Percentiles rank a stretch among this genome's conserved stretches.
These are phyloP conservation scores for Physaria fendleri DNA, from an alignment of 345 rosid species.

Conservation along the genomic window DNA sequence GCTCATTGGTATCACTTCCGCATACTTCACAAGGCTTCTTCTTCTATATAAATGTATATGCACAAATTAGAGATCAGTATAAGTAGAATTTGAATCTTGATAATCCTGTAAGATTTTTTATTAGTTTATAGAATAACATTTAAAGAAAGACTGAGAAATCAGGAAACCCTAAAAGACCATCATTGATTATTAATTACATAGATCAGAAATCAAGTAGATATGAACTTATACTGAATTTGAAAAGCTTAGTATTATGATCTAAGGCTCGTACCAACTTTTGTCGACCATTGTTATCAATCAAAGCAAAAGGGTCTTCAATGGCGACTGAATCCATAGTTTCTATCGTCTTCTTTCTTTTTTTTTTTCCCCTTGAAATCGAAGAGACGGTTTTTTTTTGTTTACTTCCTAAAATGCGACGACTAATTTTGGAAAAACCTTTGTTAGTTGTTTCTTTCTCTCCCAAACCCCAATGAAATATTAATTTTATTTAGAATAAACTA, in stretches of 20 bases:
- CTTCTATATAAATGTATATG: neutral
- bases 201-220: no score
- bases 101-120: neutral
- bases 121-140: neutral
- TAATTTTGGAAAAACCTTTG: no score
- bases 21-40: constrained; percentile 22
- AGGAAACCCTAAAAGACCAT: constrained; percentile 1
- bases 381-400: neutral
- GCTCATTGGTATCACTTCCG: constrained; percentile 12
- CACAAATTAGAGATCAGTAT: neutral
- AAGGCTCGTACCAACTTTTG: neutral
- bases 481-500: no score
- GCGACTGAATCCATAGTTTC: neutral
- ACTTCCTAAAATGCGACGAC: neutral
- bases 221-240: no score
- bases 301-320: constrained; percentile 11
- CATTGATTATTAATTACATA: neutral
- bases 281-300: constrained; percentile 2
- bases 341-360: no score
- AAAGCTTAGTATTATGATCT: neutral
- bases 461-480: no score
- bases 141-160: neutral
- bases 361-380: constrained; percentile 3
- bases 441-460: neutral
- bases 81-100: neutral